Conservation (phyloP, 2,329 filamentous ascomycete species). For the Cercospora sp. region DNA sequence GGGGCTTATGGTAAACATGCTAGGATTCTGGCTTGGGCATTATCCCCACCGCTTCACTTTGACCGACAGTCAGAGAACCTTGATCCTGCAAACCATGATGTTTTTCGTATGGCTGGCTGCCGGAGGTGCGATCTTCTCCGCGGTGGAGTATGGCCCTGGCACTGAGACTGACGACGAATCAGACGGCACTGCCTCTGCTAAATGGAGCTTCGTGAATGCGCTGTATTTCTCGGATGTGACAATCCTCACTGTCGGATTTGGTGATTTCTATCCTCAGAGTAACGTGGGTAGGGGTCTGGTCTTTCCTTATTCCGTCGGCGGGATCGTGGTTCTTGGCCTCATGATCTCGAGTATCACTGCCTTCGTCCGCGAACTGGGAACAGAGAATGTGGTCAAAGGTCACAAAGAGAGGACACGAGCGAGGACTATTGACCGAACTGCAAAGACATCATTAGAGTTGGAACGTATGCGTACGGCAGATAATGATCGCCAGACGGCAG, state of each 20-base stretch:
- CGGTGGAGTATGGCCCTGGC: slow-evolving; percentile 56
- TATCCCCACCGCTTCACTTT: slow-evolving; percentile 78
- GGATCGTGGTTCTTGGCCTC: slow-evolving; percentile 80
- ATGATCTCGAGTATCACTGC: slow-evolving; percentile 78
- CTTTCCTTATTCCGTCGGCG: slow-evolving; percentile 79
- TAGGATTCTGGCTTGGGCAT: slow-evolving; percentile 71
- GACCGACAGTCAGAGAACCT: slow-evolving; percentile 76
- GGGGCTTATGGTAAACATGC: slow-evolving; percentile 75
- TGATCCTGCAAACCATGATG: slow-evolving; percentile 87
- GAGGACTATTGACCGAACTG: slow-evolving; percentile 55
- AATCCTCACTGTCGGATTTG: slow-evolving; percentile 61
- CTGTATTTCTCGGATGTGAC: slow-evolving; percentile 68
- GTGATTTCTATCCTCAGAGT: slow-evolving; percentile 59
- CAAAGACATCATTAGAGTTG: slow-evolving; percentile 55
- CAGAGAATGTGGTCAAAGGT: slow-evolving; percentile 62
- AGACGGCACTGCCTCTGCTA: not conserved
- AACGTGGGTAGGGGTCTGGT: slow-evolving; percentile 67
- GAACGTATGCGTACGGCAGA: slow-evolving; percentile 22
- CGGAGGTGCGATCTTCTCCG: slow-evolving; percentile 73
- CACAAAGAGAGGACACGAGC: slow-evolving; percentile 58
- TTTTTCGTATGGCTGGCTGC: slow-evolving; percentile 79
- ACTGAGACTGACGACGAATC: slow-evolving; percentile 5
- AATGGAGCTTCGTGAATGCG: slow-evolving; percentile 73
- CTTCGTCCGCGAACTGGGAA: slow-evolving; percentile 60
- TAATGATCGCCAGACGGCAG: not conserved